Evolutionary conservation across 805 yeast genomes (phyloP), one percentile per base, ranked within the genome.

Genomic region (Blastobotrys attinorum): DNA sequence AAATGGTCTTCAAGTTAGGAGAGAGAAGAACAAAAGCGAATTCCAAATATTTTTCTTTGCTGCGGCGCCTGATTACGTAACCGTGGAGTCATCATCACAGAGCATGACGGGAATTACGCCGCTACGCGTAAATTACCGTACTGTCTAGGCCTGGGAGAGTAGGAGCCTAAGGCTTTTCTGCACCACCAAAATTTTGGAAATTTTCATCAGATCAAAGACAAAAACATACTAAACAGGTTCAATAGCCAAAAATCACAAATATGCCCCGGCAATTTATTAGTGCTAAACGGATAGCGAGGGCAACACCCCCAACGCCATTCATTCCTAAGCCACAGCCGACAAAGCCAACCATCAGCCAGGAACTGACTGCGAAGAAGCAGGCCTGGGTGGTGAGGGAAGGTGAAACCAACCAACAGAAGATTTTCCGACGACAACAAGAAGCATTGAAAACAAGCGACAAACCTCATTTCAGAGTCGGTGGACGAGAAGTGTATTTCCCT

Each of bases 381-480:
- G 25, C 20, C 22, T 41, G 44, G 44, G 34, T 16, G 18, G 23
- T 8, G 18, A 17, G 31, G 25, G 17, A 22, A 17, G 34, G n/a
- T 11, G 32, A 20, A 10, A 22, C 44, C 16, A 22, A 22, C 42
- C 27, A 29, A 20, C 45, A 17, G 44, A 46, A 23, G 22, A 42
- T 52, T 31, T 50, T 45, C 40, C 27, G 42, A 15, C 41, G 40
- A 33, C 15, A 44, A 15, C 47, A 42, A 31, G 39, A 48, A 25
- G 45, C 49, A 39, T 44, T 55, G 13, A 47, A 45, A 20, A 37
- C 25, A 2, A 36, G 44, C 13, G 87, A 81, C 33, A 71, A 71
- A 51, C 81, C 96, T 2, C 96, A 88, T 69, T 90, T 87, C 74
- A 71, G 70, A 33, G 76, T 83, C 5, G 98, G 98, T 56, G 81